Evolutionary conservation across 2,329 filamentous ascomycete species (phyloP).

Genomic region (Fusarium sp.): DNA sequence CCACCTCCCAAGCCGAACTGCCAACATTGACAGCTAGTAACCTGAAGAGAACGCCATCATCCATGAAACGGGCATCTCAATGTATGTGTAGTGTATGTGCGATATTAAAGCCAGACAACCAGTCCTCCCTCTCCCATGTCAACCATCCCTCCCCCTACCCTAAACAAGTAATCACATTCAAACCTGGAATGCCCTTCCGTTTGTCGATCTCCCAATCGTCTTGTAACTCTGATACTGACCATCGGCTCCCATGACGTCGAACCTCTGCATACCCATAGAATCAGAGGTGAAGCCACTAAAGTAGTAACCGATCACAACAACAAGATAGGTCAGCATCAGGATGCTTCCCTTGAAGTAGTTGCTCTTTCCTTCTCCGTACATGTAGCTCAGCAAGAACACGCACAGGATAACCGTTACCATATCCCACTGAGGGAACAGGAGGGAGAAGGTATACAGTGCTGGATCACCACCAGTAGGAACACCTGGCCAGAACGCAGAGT

Average conservation of each 20-base stretch:
- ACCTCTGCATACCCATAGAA: slow-evolving; percentile 58
- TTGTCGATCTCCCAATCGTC: slow-evolving; percentile 61
- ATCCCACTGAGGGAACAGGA: slow-evolving; percentile 99
- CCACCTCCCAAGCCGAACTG: slow-evolving; percentile 4
- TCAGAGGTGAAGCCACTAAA: slow-evolving; percentile 71
- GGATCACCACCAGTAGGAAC: slow-evolving; percentile 52
- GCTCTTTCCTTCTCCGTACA: slow-evolving; percentile 98
- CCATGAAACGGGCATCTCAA: slow-evolving; percentile 6
- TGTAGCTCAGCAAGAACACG: slow-evolving; percentile 95
- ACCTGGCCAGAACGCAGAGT: slow-evolving; percentile 78
- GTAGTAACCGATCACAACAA: slow-evolving; percentile 92
- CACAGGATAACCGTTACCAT: slow-evolving; percentile 97
- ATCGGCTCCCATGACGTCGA: slow-evolving; percentile 63
- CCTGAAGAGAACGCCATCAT: slow-evolving; percentile 15
- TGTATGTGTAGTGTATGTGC: slow-evolving; percentile 31
- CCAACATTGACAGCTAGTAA: slow-evolving; percentile 14
- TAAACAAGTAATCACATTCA: slow-evolving; percentile 14
- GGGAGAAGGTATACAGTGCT: slow-evolving; percentile 75
- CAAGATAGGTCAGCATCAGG: slow-evolving; percentile 89
- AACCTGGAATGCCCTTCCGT: slow-evolving; percentile 42
- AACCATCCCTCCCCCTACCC: background rate
- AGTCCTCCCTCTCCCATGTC: background rate
- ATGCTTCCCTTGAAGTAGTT: slow-evolving; percentile 99
- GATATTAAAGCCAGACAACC: slow-evolving; percentile 18
- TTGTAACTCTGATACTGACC: slow-evolving; percentile 63